Percentiles rank a stretch among this genome's conserved stretches.
Conservation (phyloP, 2,329 filamentous ascomycete genomes). For the Cadophora luteo-olivacea region DNA sequence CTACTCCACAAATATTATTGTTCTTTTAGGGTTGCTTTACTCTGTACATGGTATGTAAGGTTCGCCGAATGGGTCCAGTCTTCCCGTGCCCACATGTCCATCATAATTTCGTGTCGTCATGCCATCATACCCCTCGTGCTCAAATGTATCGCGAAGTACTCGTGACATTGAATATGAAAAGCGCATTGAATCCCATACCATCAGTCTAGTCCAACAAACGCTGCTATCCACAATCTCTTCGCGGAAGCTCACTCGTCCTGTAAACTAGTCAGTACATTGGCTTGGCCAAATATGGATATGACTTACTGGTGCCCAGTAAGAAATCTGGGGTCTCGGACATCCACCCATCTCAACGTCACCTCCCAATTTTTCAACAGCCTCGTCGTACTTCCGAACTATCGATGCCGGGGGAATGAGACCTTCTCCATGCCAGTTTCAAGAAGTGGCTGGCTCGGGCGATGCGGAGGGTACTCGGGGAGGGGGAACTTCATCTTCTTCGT, state of each 20-base stretch:
- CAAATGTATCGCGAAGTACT: not conserved
- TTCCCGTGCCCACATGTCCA: not conserved
- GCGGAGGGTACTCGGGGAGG: not conserved
- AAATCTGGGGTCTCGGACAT: not conserved
- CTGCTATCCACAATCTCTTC: no score
- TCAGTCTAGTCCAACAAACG: not conserved
- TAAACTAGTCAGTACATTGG: not conserved
- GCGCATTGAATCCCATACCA: not conserved
- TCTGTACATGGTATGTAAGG: not conserved
- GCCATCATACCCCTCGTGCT: not conserved
- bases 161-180: not conserved
- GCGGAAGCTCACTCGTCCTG: no score
- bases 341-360: not conserved
- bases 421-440: not conserved
- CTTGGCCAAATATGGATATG: no score
- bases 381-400: no score
- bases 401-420: no score
- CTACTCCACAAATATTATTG: no score
- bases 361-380: slow-evolving; percentile 18
- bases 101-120: no score
- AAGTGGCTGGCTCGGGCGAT: not conserved
- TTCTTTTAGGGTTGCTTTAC: not conserved
- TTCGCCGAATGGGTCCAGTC: not conserved
- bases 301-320: no score
- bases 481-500: not conserved